Evolutionary conservation across 176 grass and related monocot genomes (phyloP).

Genomic region (Carex littledalei): DNA sequence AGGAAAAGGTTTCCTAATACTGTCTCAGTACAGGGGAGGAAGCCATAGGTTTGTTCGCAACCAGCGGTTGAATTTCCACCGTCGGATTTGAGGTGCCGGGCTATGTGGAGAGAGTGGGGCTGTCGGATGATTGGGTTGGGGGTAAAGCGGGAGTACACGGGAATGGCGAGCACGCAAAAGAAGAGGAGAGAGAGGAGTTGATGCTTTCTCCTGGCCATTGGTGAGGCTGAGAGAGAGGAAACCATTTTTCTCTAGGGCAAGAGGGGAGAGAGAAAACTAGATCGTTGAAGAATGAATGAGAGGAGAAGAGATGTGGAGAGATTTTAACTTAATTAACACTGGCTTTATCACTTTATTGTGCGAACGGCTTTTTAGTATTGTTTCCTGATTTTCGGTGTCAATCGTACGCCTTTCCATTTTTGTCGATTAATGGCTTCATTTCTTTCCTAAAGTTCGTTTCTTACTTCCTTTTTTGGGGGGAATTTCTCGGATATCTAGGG

Average conservation of each 20-base stretch:
- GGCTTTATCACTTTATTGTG: background rate
- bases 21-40: slow-evolving; percentile 69
- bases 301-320: too few relatives aligned
- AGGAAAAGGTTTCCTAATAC: slow-evolving; percentile 68
- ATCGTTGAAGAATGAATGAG: background rate
- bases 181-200: slow-evolving; percentile 29
- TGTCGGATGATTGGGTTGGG: background rate
- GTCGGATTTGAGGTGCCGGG: slow-evolving; percentile 31
- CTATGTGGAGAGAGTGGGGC: background rate
- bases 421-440: background rate
- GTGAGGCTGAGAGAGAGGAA: background rate
- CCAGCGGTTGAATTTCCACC: background rate
- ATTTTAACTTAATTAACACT: background rate
- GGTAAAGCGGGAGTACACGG: slow-evolving; percentile 9
- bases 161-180: background rate
- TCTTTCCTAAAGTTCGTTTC: background rate
- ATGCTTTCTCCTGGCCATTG: slow-evolving; percentile 6
- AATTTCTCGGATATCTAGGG: too few relatives aligned
- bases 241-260: background rate
- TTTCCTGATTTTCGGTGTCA: background rate
- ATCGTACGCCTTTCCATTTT: background rate
- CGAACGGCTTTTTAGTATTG: background rate
- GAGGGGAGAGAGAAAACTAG: background rate
- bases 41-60: slow-evolving; percentile 87
- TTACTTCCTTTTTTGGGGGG: background rate